phyloP scores from a whole-genome alignment of 768 basidiomycete genomes.

The Suillus discolor region DNA sequence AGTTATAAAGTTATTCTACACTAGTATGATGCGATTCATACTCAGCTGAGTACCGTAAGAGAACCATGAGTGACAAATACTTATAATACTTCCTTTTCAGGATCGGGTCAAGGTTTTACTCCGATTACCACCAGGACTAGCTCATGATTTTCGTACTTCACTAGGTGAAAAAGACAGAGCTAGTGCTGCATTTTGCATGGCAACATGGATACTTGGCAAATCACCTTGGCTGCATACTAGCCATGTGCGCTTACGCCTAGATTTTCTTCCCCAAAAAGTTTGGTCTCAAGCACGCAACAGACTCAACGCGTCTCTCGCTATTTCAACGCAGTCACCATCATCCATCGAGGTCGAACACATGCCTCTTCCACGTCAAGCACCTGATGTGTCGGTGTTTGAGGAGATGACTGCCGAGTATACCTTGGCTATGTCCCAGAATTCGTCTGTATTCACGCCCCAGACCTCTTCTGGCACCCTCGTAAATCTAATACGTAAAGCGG shows the following conservation, averaged over 20 bases:
- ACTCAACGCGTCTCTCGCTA: conserved; percentile 27
- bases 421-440: conserved; percentile 12
- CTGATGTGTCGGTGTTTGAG: conserved; percentile 41
- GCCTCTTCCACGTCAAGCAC: conserved; percentile 35
- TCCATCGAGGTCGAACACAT: conserved; percentile 37
- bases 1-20: too few species aligned
- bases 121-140: not conserved
- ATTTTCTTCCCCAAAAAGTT: conserved; percentile 14
- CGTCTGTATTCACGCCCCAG: conserved; percentile 23
- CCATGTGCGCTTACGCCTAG: conserved; percentile 19
- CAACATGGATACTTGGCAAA: conserved; percentile 25
- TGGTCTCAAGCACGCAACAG: conserved; percentile 25
- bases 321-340: conserved; percentile 32
- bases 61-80: too few species aligned
- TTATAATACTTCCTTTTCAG: not conserved
- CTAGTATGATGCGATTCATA: too few species aligned
- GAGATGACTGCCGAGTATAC: conserved; percentile 36
- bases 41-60: too few species aligned
- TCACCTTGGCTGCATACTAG: conserved; percentile 17
- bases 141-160: not conserved
- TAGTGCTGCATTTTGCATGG: conserved; percentile 18
- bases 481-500: conserved; percentile 21
- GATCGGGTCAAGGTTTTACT: not conserved
- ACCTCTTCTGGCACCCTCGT: conserved; percentile 27
- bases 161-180: not conserved